A percentile compares a stretch with the other conserved stretches of the same genome.
These are phyloP conservation scores for Kwoniella sp. DNA, from an alignment of 768 basidiomycete genomes.

Conservation along the genomic window DNA sequence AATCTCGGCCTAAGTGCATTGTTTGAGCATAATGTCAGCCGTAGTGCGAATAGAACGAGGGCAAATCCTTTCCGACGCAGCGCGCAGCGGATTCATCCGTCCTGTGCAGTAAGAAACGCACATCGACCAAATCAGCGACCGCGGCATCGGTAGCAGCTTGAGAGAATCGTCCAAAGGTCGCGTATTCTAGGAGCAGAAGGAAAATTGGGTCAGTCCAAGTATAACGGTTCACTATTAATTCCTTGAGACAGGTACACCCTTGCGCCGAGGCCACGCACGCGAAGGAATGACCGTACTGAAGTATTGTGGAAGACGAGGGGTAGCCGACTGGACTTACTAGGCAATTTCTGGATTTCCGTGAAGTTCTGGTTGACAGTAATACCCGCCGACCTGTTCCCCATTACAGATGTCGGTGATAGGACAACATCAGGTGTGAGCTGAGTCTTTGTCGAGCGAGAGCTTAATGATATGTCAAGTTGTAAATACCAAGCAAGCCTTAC, in stretches of 20 bases:
- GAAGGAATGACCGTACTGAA: no score
- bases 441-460: background rate
- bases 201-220: background rate
- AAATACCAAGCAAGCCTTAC: no score
- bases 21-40: slow-evolving; percentile 1
- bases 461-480: no score
- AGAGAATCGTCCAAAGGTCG: slow-evolving; percentile 53
- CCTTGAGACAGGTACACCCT: no score
- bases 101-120: slow-evolving; percentile 18
- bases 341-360: slow-evolving; percentile 52
- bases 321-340: slow-evolving; percentile 49
- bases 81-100: background rate
- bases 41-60: background rate
- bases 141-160: slow-evolving; percentile 54
- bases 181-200: slow-evolving; percentile 44
- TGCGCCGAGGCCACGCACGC: no score
- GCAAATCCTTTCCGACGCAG: background rate
- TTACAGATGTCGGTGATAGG: background rate
- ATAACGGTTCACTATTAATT: no score
- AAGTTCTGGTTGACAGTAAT: slow-evolving; percentile 53
- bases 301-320: no score
- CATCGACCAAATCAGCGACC: slow-evolving; percentile 55
- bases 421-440: slow-evolving; percentile 10
- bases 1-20: slow-evolving; percentile 46
- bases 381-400: slow-evolving; percentile 26